phyloP scores from a whole-genome alignment of 257 asterid species.

The Scutellaria minor region DNA sequence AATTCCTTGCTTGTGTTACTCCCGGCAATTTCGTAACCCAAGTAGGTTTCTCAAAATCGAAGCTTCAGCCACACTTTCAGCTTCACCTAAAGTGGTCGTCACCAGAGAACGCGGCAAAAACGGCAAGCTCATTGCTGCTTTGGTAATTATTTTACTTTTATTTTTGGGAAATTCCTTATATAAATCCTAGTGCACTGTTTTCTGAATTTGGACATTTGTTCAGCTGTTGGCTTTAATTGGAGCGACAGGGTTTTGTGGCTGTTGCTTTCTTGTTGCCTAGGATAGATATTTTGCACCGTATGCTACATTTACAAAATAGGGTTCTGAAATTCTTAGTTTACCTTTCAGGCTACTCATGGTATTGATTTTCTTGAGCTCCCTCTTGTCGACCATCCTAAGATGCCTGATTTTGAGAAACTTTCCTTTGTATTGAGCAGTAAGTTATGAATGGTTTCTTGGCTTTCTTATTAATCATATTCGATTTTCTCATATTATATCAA shows the following conservation, averaged over 20 bases:
- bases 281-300: neutral
- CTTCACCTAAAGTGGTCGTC: conserved; percentile 62
- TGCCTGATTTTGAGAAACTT: conserved; percentile 38
- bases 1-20: conserved; percentile 20
- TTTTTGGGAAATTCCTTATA: neutral
- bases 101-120: conserved; percentile 89
- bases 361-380: conserved; percentile 38
- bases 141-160: conserved; percentile 46
- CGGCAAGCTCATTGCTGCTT: conserved; percentile 62
- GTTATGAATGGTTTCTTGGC: neutral
- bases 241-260: neutral
- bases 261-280: no score
- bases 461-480: neutral
- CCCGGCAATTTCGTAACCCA: conserved; percentile 28
- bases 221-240: neutral
- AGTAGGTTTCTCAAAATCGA: neutral
- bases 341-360: conserved; percentile 31
- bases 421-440: conserved; percentile 31
- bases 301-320: neutral
- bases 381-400: conserved; percentile 28
- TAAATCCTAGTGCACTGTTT: neutral
- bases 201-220: neutral
- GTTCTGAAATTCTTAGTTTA: neutral
- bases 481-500: neutral
- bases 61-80: conserved; percentile 32